Percentiles rank a stretch among this genome's conserved stretches.
Evolutionary conservation across 192 early-diverging fungal species (phyloP).

Genomic region (Backusella morwellensis): DNA sequence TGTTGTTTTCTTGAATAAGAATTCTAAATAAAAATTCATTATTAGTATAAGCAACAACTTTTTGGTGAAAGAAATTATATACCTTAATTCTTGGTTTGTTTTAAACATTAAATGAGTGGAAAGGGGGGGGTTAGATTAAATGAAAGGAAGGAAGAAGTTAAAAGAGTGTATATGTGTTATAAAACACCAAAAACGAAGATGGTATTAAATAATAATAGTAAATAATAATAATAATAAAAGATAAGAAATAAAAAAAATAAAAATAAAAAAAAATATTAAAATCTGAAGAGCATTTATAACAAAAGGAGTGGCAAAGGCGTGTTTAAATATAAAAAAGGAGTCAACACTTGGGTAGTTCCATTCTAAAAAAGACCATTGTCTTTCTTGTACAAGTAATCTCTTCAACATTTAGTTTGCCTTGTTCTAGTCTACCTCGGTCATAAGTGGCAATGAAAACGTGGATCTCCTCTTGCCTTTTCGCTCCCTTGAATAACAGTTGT

Average conservation of each 20-base stretch:
- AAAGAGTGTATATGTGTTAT: not conserved
- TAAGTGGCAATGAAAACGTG: slow-evolving; percentile 7
- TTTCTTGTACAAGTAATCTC: not conserved
- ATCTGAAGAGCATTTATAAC: not conserved
- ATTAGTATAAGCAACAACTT: not conserved
- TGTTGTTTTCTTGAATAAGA: not conserved
- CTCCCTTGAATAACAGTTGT: not conserved
- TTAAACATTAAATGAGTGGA: slow-evolving; percentile 2
- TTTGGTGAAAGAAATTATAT: not conserved
- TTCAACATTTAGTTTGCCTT: not conserved
- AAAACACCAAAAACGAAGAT: not conserved
- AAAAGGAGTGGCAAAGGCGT: slow-evolving; percentile 17
- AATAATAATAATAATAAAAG: not conserved
- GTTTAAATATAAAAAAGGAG: not conserved
- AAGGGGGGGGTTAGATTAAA: not conserved
- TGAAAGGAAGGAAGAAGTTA: not conserved
- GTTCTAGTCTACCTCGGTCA: slow-evolving; percentile 4
- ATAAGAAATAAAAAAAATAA: not conserved
- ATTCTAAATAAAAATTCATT: not conserved
- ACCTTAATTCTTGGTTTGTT: slow-evolving; percentile 5
- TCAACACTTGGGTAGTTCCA: not conserved
- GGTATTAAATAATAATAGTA: not conserved
- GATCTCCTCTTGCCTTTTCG: not conserved
- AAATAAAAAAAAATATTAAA: not conserved
- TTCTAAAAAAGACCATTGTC: slow-evolving; percentile 9